These are phyloP conservation scores for Verticillium isaacii DNA, from an alignment of 2,329 filamentous ascomycete species.

Conservation along the genomic window DNA sequence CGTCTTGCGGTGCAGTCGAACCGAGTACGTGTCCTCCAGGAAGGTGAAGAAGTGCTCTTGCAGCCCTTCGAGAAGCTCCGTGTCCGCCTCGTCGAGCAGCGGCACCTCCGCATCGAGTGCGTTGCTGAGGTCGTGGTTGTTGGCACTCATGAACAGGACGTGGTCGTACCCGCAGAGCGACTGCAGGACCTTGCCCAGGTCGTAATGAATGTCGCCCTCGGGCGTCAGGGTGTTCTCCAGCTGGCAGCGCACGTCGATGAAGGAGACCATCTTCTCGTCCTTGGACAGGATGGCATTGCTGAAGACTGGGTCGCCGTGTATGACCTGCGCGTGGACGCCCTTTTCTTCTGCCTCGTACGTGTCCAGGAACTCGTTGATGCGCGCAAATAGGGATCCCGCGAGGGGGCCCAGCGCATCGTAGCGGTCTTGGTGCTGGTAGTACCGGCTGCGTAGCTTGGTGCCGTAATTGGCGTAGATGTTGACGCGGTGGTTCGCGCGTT, in stretches of 20 bases:
- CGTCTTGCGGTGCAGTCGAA: conserved; percentile 21
- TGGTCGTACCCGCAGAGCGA: conserved; percentile 24
- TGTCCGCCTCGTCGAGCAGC: conserved; percentile 15
- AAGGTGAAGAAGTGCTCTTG: conserved; percentile 20
- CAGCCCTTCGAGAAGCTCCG: conserved; percentile 17
- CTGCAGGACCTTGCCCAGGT: conserved; percentile 24
- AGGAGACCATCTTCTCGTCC: conserved; percentile 19
- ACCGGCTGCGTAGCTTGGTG: conserved; percentile 17
- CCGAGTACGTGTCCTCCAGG: conserved; percentile 18
- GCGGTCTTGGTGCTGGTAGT: conserved; percentile 14
- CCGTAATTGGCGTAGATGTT: conserved; percentile 22
- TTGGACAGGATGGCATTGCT: conserved; percentile 22
- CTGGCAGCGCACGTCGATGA: conserved; percentile 24
- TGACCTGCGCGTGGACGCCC: conserved; percentile 17
- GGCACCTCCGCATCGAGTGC: conserved; percentile 12
- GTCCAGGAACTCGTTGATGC: conserved; percentile 16
- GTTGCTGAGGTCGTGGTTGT: conserved; percentile 11
- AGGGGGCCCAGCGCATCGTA: conserved; percentile 13
- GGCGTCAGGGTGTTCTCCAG: conserved; percentile 19
- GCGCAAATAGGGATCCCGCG: conserved; percentile 14
- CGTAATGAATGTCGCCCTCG: conserved; percentile 23
- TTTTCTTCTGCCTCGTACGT: conserved; percentile 22
- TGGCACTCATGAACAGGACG: conserved; percentile 19
- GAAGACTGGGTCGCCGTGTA: conserved; percentile 25
- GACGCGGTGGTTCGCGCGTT: conserved; percentile 14